Evolutionary conservation across 345 rosid genomes (phyloP).

Genomic region (Eucalyptus polybractea): DNA sequence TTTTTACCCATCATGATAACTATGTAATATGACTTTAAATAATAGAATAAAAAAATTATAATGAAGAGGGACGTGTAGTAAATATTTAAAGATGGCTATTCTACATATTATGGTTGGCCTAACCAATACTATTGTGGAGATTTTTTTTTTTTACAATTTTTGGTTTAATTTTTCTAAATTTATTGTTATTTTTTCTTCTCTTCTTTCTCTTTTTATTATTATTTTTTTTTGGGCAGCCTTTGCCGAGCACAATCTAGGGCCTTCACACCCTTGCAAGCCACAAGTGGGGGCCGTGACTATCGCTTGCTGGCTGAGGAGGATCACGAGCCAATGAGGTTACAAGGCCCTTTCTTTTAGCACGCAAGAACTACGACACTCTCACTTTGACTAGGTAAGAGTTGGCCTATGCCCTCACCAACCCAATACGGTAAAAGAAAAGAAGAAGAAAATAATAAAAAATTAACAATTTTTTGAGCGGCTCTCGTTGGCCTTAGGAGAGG

Average conservation of each 20-base stretch:
- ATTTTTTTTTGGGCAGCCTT: too few species aligned
- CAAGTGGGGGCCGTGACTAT: not conserved
- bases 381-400: not conserved
- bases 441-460: too few species aligned
- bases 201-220: not conserved
- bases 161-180: too few species aligned
- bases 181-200: not conserved
- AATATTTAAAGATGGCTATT: not conserved
- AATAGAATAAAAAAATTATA: too few species aligned
- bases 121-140: too few species aligned
- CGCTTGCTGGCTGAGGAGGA: accelerated
- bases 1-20: too few species aligned
- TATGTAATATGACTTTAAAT: too few species aligned
- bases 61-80: not conserved
- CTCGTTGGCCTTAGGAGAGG: too few species aligned
- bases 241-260: accelerated
- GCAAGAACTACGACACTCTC: accelerated
- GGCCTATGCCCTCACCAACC: not conserved
- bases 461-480: too few species aligned
- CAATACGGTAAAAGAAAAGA: too few species aligned
- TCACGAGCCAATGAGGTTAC: accelerated
- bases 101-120: not conserved
- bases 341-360: not conserved
- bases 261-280: not conserved
- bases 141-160: too few species aligned